Conservation (phyloP, 2,329 filamentous ascomycete genomes). For the Shiraia bambusicola region DNA sequence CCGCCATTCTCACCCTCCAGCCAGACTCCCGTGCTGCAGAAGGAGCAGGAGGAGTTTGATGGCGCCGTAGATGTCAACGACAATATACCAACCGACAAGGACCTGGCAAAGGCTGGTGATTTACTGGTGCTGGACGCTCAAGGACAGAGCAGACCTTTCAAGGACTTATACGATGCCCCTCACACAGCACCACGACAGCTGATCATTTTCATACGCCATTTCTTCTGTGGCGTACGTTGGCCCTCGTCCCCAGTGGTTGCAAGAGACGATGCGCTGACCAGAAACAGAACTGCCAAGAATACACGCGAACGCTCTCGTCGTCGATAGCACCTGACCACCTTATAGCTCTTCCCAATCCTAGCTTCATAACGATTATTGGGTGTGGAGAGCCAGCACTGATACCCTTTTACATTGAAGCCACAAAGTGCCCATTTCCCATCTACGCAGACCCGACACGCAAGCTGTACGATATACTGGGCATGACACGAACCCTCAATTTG, state of each 20-base stretch:
- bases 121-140: constrained; percentile 40
- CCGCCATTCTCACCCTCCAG: constrained; percentile 38
- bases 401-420: constrained; percentile 63
- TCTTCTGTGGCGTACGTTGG: constrained; percentile 77
- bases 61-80: constrained; percentile 42
- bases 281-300: constrained; percentile 72
- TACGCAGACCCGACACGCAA: constrained; percentile 72
- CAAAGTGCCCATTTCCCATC: constrained; percentile 69
- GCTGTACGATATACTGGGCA: constrained; percentile 67
- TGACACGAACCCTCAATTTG: constrained; percentile 64
- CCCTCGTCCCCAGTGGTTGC: background rate
- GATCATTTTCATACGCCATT: constrained; percentile 75
- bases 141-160: constrained; percentile 41
- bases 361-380: constrained; percentile 69
- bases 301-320: constrained; percentile 63
- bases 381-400: constrained; percentile 72
- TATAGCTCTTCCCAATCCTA: constrained; percentile 54
- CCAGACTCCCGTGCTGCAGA: constrained; percentile 33
- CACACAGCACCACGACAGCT: constrained; percentile 55
- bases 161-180: constrained; percentile 38
- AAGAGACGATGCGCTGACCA: background rate
- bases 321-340: constrained; percentile 52
- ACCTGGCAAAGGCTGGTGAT: constrained; percentile 32
- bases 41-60: constrained; percentile 37
- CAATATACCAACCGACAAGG: constrained; percentile 36